Evolutionary conservation across 129 eudicot genomes (phyloP).

Genomic region (Escallonia rubra): DNA sequence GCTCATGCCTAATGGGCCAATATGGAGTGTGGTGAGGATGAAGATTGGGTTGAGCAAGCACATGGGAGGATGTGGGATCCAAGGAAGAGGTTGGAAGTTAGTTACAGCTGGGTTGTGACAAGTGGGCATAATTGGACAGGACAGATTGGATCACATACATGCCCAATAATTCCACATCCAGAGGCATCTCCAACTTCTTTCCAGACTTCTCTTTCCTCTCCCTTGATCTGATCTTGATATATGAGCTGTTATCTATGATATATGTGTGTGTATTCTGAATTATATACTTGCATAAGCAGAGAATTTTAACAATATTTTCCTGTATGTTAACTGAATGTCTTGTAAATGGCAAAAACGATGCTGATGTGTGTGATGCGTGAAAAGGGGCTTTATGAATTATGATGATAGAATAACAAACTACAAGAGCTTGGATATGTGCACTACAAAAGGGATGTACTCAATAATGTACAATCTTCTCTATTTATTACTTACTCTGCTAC

Average conservation of each 20-base stretch:
- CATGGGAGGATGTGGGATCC: constrained; percentile 43
- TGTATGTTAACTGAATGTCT: constrained; percentile 10
- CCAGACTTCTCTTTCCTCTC: constrained; percentile 8
- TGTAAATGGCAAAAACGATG: constrained; percentile 14
- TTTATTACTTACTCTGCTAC: neutral
- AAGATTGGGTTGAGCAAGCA: constrained; percentile 28
- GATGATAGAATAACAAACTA: neutral
- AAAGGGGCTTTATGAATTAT: neutral
- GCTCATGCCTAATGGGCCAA: constrained; percentile 16
- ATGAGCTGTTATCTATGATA: constrained; percentile 23
- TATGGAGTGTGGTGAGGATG: constrained; percentile 20
- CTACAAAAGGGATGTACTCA: neutral
- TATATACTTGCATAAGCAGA: neutral
- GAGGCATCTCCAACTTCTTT: constrained; percentile 29
- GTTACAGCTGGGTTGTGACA: constrained; percentile 39
- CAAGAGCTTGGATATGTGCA: neutral
- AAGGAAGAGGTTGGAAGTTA: constrained; percentile 23
- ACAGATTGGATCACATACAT: constrained; percentile 42
- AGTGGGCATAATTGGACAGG: constrained; percentile 46
- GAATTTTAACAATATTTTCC: constrained; percentile 9
- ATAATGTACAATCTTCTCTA: neutral
- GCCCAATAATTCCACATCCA: constrained; percentile 38
- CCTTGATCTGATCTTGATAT: constrained; percentile 50
- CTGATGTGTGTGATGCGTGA: constrained; percentile 5
- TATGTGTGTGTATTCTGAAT: constrained; percentile 5